Conservation (phyloP, 2,329 filamentous ascomycete genomes). For the Talaromyces albobiverticillius region DNA sequence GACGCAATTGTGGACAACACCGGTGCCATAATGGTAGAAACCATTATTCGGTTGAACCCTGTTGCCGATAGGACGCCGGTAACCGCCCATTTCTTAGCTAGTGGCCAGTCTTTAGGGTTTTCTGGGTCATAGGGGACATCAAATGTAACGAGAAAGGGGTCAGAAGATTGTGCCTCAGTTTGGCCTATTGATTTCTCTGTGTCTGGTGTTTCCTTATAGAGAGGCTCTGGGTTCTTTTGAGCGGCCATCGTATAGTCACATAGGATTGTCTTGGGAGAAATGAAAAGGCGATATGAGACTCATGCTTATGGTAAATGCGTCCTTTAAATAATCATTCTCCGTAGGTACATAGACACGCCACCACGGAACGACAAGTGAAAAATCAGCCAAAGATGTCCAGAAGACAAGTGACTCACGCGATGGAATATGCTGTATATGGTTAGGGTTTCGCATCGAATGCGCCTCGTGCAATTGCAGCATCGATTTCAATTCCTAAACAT, state of each 20-base stretch:
- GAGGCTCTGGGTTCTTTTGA: not conserved
- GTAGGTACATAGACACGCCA: not conserved
- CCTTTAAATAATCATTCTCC: not conserved
- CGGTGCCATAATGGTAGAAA: slow-evolving; percentile 52
- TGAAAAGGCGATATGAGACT: not conserved
- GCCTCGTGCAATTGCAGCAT: not conserved
- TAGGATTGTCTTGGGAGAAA: not conserved
- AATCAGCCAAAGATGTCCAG: not conserved
- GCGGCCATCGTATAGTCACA: not conserved
- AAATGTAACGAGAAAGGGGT: slow-evolving; percentile 30
- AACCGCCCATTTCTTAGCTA: slow-evolving; percentile 50
- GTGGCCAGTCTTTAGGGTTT: slow-evolving; percentile 46
- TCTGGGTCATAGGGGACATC: slow-evolving; percentile 40
- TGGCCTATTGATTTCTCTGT: not conserved
- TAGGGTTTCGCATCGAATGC: not conserved
- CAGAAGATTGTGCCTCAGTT: not conserved
- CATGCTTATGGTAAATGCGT: not conserved
- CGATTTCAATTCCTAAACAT: too few relatives aligned
- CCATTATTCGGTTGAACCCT: slow-evolving; percentile 56
- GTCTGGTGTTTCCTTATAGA: not conserved
- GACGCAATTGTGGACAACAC: slow-evolving; percentile 45
- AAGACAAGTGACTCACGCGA: not conserved
- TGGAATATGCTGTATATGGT: not conserved
- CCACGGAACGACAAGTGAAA: not conserved
- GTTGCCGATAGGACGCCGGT: slow-evolving; percentile 50